Base-by-base conservation (phyloP, 2,329 filamentous ascomycete genomes). In the Cladosporium sp. region DNA sequence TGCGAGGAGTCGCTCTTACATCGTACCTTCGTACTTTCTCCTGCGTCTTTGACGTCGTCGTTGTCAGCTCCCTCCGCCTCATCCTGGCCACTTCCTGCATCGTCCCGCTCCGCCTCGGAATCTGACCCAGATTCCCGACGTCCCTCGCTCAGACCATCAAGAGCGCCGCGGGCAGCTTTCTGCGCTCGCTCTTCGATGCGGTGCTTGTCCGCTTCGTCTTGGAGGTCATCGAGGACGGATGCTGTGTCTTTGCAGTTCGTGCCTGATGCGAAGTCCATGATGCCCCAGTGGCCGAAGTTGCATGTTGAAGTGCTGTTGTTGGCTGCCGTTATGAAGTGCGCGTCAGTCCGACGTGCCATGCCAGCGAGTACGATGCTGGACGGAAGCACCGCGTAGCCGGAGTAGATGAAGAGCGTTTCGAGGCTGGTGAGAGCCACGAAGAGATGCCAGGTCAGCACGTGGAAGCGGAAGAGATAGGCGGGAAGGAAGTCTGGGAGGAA, bases 371-470 rank as follows among this genome's bases (percentile, higher is more conserved):
- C 73, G 57, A 83, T 80, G 7, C 71, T 77, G 2, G 78, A 80
- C 2, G 80, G 80, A 48, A 83, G 68, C 6, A 81, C 70, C 13
- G 75, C 79, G 67, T 89, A 90, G 0, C 86, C 85, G 0, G 82
- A 86, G 68, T 81, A 82, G 64, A 82, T 73, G 42, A 88, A 70
- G 0, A 82, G 81, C 56, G 88, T 85, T 57, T 89, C 83, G 0
- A 83, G 61, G 2, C 84, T 86, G 55, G 79, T 78, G 20, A 89
- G 63, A 0, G 77, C 75, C 13, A 83, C 72, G 55, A 88, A 79
- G 9, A 87, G 61, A 50, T 88, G 77, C 69, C 85, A 89, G 0
- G 84, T 88, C n/a, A 89, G 73, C 3, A 89, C 75, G 64, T 90
- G 86, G 30, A 84, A 82, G 7, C 83, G 82, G 36, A 88, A 73